Conservation (phyloP, 176 grass and related monocot genomes). For the Paspalum vaginatum region DNA sequence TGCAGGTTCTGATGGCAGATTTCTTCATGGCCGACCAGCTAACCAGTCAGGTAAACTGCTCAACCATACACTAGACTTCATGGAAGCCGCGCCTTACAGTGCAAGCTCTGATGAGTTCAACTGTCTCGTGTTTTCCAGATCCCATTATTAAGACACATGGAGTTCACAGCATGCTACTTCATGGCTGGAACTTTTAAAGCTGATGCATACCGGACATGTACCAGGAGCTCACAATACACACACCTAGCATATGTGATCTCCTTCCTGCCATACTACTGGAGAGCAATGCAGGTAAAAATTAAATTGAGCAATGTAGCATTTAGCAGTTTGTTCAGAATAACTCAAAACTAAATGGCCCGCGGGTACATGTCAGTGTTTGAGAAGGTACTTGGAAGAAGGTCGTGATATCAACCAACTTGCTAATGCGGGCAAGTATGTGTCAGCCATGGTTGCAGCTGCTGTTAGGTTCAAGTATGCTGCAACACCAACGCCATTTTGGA, state of each 20-base stretch:
- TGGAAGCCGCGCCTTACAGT: background rate
- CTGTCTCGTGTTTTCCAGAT: conserved; percentile 47
- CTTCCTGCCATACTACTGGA: conserved; percentile 95
- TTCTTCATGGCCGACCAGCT: conserved; percentile 99
- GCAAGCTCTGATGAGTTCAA: background rate
- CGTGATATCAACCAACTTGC: conserved; percentile 77
- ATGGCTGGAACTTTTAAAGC: conserved; percentile 69
- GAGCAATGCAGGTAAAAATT: conserved; percentile 92
- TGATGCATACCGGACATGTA: conserved; percentile 67
- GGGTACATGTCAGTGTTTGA: conserved; percentile 57
- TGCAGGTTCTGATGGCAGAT: conserved; percentile 92
- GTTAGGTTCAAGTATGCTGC: conserved; percentile 69
- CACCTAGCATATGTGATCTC: conserved; percentile 81
- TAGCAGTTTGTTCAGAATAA: background rate
- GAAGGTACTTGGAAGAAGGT: conserved; percentile 92
- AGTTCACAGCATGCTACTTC: conserved; percentile 86
- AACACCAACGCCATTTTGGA: conserved; percentile 63
- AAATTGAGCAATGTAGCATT: background rate
- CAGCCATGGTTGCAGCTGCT: conserved; percentile 87
- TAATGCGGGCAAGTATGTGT: conserved; percentile 86
- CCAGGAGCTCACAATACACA: conserved; percentile 63
- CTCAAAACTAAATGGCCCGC: conserved; percentile 9
- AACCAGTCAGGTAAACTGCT: conserved; percentile 82
- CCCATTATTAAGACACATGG: conserved; percentile 80
- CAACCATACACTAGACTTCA: background rate